Base-by-base conservation (phyloP, 2,329 filamentous ascomycete species). In the Fusarium chuoi region DNA sequence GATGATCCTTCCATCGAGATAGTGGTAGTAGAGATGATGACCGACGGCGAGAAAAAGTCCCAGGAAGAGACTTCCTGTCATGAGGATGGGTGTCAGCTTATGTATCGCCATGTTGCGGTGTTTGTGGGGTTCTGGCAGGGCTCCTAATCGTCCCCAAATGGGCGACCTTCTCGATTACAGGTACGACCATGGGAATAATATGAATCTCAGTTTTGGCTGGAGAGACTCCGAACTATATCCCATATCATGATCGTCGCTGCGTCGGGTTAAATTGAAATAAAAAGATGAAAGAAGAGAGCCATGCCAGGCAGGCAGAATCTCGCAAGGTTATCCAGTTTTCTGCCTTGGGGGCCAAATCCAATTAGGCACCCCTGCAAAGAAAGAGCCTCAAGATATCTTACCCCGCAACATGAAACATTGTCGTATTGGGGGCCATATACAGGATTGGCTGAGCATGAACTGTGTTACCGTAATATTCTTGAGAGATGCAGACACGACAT, bases 11-110 rank as follows among this genome's bases (percentile, higher is more conserved):
- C 30, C 24, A 1, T 73, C 15, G 0, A 69, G 36, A 11, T 35
- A 57, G 0, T 46, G 13, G 20, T 73, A 73, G 22, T 57, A 73
- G 0, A 73, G n/a, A 14, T 73, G 69, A 14, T 73, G 70, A 0
- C 44, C 55, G 1, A 72, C 24, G 8, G 68, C 68, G 1, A 72
- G 56, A 0, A 44, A 0, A 4, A 65, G 3, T 22, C 64, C 70
- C 1, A 44, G 17, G 1, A 69, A 7, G 0, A 73, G 49, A 20
- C 68, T 65, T 0, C 70, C 52, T 2, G 46, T 41, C 70, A 73
- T 72, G 2, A 73, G 20, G 5, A 33, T 0, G 11, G 66, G 62
- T 0, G 62, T 65, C 6, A 65, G 28, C 26, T 56, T 65, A 24
- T 68, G 61, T 26, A 42, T 20, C 13, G 51, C 24, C 60, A 62